Conservation (phyloP, 2,329 filamentous ascomycete species). For the Coleophoma eucalyptorum region DNA sequence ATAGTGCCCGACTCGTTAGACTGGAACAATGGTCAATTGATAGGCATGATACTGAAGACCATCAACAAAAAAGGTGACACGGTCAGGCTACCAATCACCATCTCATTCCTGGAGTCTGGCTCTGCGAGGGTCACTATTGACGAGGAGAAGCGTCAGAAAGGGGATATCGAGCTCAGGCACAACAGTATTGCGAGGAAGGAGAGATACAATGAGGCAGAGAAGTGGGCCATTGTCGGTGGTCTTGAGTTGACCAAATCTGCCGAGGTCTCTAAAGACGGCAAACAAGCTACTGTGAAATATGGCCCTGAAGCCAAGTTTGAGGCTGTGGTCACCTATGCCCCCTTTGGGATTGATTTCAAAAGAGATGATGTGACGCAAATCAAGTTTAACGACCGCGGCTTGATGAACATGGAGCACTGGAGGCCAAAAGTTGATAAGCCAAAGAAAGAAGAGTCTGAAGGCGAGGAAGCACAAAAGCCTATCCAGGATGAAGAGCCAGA, state of each 20-base stretch:
- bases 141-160: slow-evolving; percentile 85
- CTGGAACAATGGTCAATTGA: slow-evolving; percentile 76
- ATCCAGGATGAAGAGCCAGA: slow-evolving; percentile 33
- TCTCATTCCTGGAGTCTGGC: slow-evolving; percentile 88
- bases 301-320: slow-evolving; percentile 74
- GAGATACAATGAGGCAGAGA: slow-evolving; percentile 86
- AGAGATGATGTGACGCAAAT: slow-evolving; percentile 78
- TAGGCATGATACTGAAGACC: slow-evolving; percentile 78
- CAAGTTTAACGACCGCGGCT: slow-evolving; percentile 83
- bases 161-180: slow-evolving; percentile 83
- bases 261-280: slow-evolving; percentile 61
- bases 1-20: slow-evolving; percentile 68
- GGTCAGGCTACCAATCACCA: slow-evolving; percentile 74
- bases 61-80: slow-evolving; percentile 62
- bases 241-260: slow-evolving; percentile 69
- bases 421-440: slow-evolving; percentile 70
- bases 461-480: slow-evolving; percentile 38
- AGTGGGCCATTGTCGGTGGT: slow-evolving; percentile 83
- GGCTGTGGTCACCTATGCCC: slow-evolving; percentile 77
- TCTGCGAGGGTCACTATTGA: slow-evolving; percentile 84
- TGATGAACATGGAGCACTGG: slow-evolving; percentile 96
- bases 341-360: slow-evolving; percentile 83
- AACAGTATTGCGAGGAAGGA: slow-evolving; percentile 83
- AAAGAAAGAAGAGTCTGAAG: slow-evolving; percentile 29
- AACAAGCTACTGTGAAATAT: slow-evolving; percentile 73